A percentile compares a stretch with the other conserved stretches of the same genome.
phyloP scores from a whole-genome alignment of 768 basidiomycete species.

The Exsudoporus frostii region DNA sequence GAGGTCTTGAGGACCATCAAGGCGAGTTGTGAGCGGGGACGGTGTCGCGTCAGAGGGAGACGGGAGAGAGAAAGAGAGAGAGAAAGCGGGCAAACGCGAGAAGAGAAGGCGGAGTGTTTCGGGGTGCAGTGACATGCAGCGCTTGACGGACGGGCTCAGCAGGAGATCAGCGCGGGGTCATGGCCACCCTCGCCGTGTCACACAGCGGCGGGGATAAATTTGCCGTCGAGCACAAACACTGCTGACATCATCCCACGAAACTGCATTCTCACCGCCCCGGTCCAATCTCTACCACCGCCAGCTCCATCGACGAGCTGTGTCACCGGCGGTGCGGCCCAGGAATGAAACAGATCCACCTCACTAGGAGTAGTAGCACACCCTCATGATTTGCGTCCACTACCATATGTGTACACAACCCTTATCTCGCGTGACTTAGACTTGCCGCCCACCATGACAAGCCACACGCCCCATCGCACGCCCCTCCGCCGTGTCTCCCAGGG shows the following conservation, averaged over 20 bases:
- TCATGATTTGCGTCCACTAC: no score
- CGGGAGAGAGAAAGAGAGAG: background rate
- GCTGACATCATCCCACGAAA: constrained; percentile 14
- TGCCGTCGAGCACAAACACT: background rate
- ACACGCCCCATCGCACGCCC: constrained; percentile 64
- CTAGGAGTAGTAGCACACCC: no score
- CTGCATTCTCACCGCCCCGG: background rate
- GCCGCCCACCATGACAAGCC: constrained; percentile 7
- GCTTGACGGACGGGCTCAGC: background rate
- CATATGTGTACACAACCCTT: background rate
- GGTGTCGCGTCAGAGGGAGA: background rate
- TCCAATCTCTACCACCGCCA: no score
- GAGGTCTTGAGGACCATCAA: constrained; percentile 37
- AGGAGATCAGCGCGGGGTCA: background rate
- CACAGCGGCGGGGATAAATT: constrained; percentile 13
- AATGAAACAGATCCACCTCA: no score
- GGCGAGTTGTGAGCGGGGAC: background rate
- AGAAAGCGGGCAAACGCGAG: background rate
- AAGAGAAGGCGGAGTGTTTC: background rate
- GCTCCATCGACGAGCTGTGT: no score
- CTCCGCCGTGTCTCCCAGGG: constrained; percentile 88
- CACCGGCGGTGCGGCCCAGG: no score
- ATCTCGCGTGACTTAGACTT: background rate
- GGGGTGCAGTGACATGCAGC: constrained; percentile 10
- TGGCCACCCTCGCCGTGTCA: constrained; percentile 20